Base-by-base conservation (phyloP, 768 basidiomycete genomes). In the Hypholoma sublateritium region DNA sequence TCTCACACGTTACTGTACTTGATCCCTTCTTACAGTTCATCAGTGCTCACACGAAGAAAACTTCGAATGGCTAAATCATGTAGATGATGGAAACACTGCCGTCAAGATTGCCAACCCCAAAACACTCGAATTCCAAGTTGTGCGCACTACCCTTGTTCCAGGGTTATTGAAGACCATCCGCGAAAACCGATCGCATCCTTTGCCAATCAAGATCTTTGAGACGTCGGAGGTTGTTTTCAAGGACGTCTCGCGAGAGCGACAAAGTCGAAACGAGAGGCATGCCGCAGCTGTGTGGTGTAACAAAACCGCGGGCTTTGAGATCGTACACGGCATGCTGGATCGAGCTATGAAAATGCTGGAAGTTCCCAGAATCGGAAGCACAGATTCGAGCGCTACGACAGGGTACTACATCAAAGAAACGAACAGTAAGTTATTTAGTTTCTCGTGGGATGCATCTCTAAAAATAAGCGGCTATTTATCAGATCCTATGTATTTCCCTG, bases 31-130 rank as follows among this genome's bases (percentile, higher is more conserved):
- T 22, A 43, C 42, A 35, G 21, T n/a, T 22, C 65, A 94, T 22
- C 65, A 98, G 95, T 99, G 96, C 74, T 98, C 96, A 11, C 94
- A 95, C 66, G 96, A 98, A 72, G 97, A 99, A 75, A 98, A 98
- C 76, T 99, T 98, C 68, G 89, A 85, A 49, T 95, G 87, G 79
- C 80, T 99, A 60, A 97, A 97, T 76, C 89, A 87, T 57, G 67
- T 76, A 28, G 96, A 98, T 71, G 89, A 92, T 61, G 86, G 87
- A 39, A 82, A 82, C 35, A 81, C 83, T 19, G 96, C 90, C 1
- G 86, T 98, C 59, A 90, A 89, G 65, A 93, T 98, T 59, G 94
- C 91, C 56, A 99, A 99, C 74, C 97, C 97, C 0, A 98, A 97
- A 76, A 93, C 97, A 21, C 82, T 93, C 62, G 97, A 98, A 71